These are phyloP conservation scores for Penstemon davidsonii DNA, from an alignment of 257 asterid genomes.

Conservation along the genomic window DNA sequence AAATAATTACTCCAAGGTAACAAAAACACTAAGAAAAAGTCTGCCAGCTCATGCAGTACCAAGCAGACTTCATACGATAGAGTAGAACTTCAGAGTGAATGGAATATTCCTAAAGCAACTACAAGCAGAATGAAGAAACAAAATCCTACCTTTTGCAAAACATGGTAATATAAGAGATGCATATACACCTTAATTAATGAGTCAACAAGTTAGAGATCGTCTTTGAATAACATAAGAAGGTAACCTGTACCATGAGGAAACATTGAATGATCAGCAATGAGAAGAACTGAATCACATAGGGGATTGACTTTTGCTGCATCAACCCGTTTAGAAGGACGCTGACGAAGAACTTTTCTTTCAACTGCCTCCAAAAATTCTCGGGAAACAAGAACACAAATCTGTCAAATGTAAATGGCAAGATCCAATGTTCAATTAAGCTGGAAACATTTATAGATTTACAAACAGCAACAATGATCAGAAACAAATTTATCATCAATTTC, in stretches of 20 bases:
- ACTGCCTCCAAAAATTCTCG: constrained; percentile 86
- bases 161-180: background rate
- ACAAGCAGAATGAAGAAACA: constrained; percentile 4
- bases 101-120: constrained; percentile 17
- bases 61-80: constrained; percentile 12
- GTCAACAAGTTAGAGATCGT: constrained; percentile 18
- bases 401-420: constrained; percentile 27
- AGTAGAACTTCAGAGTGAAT: constrained; percentile 12
- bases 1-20: background rate
- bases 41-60: constrained; percentile 6
- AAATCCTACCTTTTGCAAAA: background rate
- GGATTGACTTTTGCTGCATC: constrained; percentile 79
- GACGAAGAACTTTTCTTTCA: constrained; percentile 62
- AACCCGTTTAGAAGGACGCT: constrained; percentile 91
- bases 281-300: constrained; percentile 68
- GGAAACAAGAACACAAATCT: constrained; percentile 69
- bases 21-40: background rate
- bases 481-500: background rate
- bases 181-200: constrained; percentile 6
- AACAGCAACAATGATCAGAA: constrained; percentile 7
- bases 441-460: constrained; percentile 2
- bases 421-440: constrained; percentile 18
- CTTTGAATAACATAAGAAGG: constrained; percentile 9
- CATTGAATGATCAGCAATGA: constrained; percentile 84
- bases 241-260: constrained; percentile 71